phyloP scores from a whole-genome alignment of 2,329 filamentous ascomycete genomes.

The Fusarium nanum region DNA sequence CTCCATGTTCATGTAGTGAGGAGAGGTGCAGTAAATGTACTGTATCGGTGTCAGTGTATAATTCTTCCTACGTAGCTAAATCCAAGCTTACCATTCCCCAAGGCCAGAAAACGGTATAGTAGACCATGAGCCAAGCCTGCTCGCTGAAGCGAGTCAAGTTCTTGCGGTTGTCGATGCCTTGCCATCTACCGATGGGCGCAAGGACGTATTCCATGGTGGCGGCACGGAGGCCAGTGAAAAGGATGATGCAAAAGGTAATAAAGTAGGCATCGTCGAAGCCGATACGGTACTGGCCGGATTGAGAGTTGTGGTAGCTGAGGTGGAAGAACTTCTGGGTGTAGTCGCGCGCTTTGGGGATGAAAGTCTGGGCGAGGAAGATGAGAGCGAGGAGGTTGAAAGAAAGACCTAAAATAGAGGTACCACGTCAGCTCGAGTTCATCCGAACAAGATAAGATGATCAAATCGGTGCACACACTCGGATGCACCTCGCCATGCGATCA shows the following conservation, averaged over 20 bases:
- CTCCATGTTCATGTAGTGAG: slow-evolving; percentile 80
- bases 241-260: slow-evolving; percentile 81
- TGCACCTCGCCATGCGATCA: slow-evolving; percentile 14
- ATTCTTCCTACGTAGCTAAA: not conserved
- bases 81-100: slow-evolving; percentile 77
- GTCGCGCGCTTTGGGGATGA: slow-evolving; percentile 81
- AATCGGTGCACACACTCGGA: slow-evolving; percentile 23
- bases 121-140: slow-evolving; percentile 90
- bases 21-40: slow-evolving; percentile 83
- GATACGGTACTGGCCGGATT: slow-evolving; percentile 76
- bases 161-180: slow-evolving; percentile 82
- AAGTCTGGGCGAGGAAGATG: slow-evolving; percentile 82
- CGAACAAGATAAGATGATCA: slow-evolving; percentile 7
- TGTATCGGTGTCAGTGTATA: slow-evolving; percentile 51
- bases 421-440: slow-evolving; percentile 42
- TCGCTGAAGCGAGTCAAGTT: slow-evolving; percentile 87
- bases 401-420: slow-evolving; percentile 64
- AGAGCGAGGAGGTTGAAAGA: slow-evolving; percentile 87
- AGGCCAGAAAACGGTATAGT: slow-evolving; percentile 84
- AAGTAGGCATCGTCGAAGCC: slow-evolving; percentile 86
- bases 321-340: slow-evolving; percentile 90
- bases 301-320: slow-evolving; percentile 82
- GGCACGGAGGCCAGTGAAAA: slow-evolving; percentile 88
- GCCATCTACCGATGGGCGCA: slow-evolving; percentile 77
- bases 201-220: slow-evolving; percentile 88